Percentiles rank a stretch among this genome's conserved stretches.
Conservation (phyloP, 306 rosid genomes). For the Cicer cuneatum region DNA sequence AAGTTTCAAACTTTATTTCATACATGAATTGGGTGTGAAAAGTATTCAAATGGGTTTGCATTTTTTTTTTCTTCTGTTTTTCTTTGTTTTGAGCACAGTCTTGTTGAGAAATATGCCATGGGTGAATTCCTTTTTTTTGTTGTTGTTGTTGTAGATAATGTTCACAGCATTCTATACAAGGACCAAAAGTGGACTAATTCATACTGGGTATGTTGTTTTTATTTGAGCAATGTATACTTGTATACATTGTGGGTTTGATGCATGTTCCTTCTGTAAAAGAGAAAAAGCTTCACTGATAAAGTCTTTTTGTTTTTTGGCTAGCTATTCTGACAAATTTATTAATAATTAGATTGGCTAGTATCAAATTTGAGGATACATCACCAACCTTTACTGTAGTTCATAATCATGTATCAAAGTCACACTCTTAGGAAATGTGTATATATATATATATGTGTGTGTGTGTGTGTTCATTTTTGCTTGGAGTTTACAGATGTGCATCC, state of each 20-base stretch:
- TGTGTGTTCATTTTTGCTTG: constrained; percentile 2
- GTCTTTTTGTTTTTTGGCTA: not conserved
- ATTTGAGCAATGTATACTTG: not conserved
- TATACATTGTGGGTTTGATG: not conserved
- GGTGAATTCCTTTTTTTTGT: constrained; percentile 28
- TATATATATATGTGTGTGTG: too few species aligned
- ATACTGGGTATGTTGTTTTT: constrained; percentile 71
- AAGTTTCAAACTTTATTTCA: constrained; percentile 38
- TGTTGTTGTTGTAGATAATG: constrained; percentile 60
- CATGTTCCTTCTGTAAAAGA: constrained; percentile 7
- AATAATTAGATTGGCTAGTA: not conserved
- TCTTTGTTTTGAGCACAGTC: not conserved
- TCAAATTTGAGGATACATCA: not conserved
- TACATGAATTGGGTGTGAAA: constrained; percentile 13
- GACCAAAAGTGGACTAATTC: constrained; percentile 81
- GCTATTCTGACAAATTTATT: not conserved
- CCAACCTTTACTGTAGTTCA: not conserved
- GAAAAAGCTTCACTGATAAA: not conserved
- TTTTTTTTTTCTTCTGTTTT: not conserved
- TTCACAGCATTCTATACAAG: constrained; percentile 85
- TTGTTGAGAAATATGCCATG: constrained; percentile 11
- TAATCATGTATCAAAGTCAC: not conserved
- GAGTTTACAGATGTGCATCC: not conserved
- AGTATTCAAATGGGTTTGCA: constrained; percentile 5
- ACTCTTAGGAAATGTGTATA: constrained; percentile 10